Evolutionary conservation across 257 asterid species (phyloP), one percentile per base, ranked within the genome.

Genomic region (Nicotiana tomentosiformis): DNA sequence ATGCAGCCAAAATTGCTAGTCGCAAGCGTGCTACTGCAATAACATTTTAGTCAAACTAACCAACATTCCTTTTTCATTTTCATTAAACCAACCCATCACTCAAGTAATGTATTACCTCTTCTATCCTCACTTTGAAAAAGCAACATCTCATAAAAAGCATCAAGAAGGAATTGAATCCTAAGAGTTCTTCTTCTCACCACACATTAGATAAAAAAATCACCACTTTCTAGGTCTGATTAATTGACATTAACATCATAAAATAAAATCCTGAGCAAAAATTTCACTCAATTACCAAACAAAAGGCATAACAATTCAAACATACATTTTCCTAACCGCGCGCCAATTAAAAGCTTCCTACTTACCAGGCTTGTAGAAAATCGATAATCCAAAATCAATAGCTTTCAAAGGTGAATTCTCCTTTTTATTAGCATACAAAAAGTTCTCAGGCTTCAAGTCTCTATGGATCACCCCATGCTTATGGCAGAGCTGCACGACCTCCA

Each of bases 301-400:
- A 68, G 15, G 77, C 37, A 69, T 37, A 55, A 69, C 77, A 69
- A n/a, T 70, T 70, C 58, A 39, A 20, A n/a, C 78, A 39, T 18
- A 70, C 5, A 37, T 18, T 69, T 68, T 37, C 30, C 16, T 39
- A 69, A 70, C 43, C 11, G 6, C 12, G 20, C 3, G 11, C 56
- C 74, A 82, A 77, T 70, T 10, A 32, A 14, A 43, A 55, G 81
- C 35, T 65, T 80, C 66, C 72, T 56, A 5, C 80, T 18, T 83
- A 95, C 98, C 98, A 81, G 97, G 95, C 91, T 93, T 95, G 89
- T 93, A 95, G 94, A 95, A 95, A 70, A 95, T 95, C 11, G 98
- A 95, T 82, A 95, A 86, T 17, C 98, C 98, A 51, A 95, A 95
- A 88, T 95, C 98, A 82, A 95, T 93, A n/a, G 98, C 98, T 86